Conservation (phyloP, 257 asterid genomes). For the Schizonepeta tenuifolia region DNA sequence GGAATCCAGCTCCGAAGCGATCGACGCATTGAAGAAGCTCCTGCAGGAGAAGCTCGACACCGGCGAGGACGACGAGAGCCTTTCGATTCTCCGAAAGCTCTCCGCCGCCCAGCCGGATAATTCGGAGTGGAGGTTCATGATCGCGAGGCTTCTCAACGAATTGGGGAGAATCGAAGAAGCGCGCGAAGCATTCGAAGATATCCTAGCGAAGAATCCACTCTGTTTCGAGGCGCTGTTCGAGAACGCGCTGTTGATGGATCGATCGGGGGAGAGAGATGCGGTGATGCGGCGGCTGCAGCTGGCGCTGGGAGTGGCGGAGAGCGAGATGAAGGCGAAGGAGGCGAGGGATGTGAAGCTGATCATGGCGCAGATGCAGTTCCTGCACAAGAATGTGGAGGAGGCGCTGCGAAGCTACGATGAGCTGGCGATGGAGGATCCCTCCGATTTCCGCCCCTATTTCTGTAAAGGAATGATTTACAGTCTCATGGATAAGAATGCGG, state of each 20-base stretch:
- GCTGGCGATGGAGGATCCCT: conserved; percentile 71
- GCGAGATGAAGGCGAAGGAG: conserved; percentile 59
- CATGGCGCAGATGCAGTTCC: conserved; percentile 83
- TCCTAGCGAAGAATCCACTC: conserved; percentile 53
- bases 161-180: conserved; percentile 66
- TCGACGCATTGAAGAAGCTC: conserved; percentile 55
- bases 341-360: conserved; percentile 81
- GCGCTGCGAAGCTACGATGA: conserved; percentile 79
- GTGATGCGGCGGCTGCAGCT: conserved; percentile 67
- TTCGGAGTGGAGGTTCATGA: conserved; percentile 65
- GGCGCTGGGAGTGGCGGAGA: conserved; percentile 69
- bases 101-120: conserved; percentile 69
- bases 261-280: conserved; percentile 65
- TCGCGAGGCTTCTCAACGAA: conserved; percentile 68
- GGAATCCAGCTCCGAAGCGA: conserved; percentile 58
- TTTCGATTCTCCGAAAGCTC: conserved; percentile 53
- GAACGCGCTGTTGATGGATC: conserved; percentile 78
- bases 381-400: conserved; percentile 81
- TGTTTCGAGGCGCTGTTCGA: conserved; percentile 74
- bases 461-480: conserved; percentile 89
- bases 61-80: conserved; percentile 71
- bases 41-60: conserved; percentile 69
- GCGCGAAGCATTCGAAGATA: conserved; percentile 59
- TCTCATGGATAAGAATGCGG: conserved; percentile 64
- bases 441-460: conserved; percentile 86